Base-by-base conservation (phyloP, 805 yeast genomes). In the Starmerella cellae region DNA sequence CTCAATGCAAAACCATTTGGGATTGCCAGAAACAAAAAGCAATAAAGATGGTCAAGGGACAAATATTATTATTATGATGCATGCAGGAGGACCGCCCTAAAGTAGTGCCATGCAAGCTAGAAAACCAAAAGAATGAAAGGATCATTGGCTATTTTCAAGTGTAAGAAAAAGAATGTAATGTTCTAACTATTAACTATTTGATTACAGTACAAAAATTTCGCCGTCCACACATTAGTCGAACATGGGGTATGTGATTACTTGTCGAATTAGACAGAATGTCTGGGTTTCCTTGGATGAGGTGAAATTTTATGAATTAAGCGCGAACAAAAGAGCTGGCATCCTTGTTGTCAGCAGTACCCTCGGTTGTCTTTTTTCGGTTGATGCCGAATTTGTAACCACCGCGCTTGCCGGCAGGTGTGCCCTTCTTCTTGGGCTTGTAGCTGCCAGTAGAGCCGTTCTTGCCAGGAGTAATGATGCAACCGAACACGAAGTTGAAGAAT, bases 371-470 rank as follows among this genome's bases (percentile, higher is more conserved):
- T 43, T 42, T 44, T 39, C 49, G 41, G 40, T 48, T 45, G 28
- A 52, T 17, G 18, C 56, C 55, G 45, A 53, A 53, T 28, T 41
- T 28, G 53, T 49, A 53, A 20, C 53, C 53, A n/a, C 52, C 53
- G 14, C 47, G 44, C 48, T 46, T 43, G 27, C 35, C 24, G 16
- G 44, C 65, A 84, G 50, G 94, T 91, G 35, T 94, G 83, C 64
- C 66, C 85, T 39, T 87, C 37, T 24, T 21, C 88, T n/a, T 69
- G 84, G 56, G 87, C 91, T 28, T 71, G 94, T 56, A 72, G 81
- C 8, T 74, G 75, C 43, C 85, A 83, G 59, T 94, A 95, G 35
- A 95, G 95, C 27, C 84, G 85, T 47, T 80, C 93, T 42, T 87
- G 84, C 59, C 80, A 93, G 38, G 87, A 82, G 63, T 84, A 83